Evolutionary conservation across 75 land plant genomes (phyloP).

Genomic region (Cunninghamia lanceolata): DNA sequence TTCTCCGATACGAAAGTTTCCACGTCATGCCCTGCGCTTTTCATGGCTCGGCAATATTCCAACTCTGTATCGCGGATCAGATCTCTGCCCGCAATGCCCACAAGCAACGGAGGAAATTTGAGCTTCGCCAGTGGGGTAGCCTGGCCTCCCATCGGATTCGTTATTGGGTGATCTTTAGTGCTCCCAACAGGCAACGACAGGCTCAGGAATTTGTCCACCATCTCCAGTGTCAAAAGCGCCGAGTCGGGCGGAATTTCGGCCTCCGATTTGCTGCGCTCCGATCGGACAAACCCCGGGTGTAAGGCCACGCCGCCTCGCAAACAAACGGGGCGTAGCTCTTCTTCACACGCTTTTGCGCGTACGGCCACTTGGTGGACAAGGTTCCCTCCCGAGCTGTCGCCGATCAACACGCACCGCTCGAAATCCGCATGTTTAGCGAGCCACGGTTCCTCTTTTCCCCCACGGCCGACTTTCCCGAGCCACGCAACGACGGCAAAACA

Average conservation of each 20-base stretch:
- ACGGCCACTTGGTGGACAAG: conserved; percentile 67
- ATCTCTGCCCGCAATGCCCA: conserved; percentile 49
- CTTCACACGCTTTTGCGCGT: conserved; percentile 16
- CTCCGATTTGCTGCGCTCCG: conserved; percentile 10
- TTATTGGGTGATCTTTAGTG: conserved; percentile 17
- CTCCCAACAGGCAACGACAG: conserved; percentile 14
- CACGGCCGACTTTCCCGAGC: conserved; percentile 42
- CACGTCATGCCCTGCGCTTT: conserved; percentile 15
- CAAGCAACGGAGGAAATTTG: conserved; percentile 41
- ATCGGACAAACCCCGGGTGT: conserved; percentile 38
- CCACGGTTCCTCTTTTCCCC: conserved; percentile 27
- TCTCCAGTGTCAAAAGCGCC: not conserved
- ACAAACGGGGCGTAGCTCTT: conserved; percentile 17
- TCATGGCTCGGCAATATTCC: conserved; percentile 63
- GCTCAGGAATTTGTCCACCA: conserved; percentile 19
- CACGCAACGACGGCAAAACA: conserved; percentile 46
- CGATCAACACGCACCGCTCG: conserved; percentile 52
- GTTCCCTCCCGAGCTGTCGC: conserved; percentile 92
- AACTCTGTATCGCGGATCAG: conserved; percentile 47
- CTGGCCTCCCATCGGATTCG: conserved; percentile 21
- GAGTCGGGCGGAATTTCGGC: not conserved
- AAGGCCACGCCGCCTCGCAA: conserved; percentile 31
- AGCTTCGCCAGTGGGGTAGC: conserved; percentile 16
- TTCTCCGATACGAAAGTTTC: no score
- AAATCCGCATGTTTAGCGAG: conserved; percentile 46